These are phyloP conservation scores for Ustilago lituana DNA, from an alignment of 1,284 basidiomycete genomes.

Conservation along the genomic window DNA sequence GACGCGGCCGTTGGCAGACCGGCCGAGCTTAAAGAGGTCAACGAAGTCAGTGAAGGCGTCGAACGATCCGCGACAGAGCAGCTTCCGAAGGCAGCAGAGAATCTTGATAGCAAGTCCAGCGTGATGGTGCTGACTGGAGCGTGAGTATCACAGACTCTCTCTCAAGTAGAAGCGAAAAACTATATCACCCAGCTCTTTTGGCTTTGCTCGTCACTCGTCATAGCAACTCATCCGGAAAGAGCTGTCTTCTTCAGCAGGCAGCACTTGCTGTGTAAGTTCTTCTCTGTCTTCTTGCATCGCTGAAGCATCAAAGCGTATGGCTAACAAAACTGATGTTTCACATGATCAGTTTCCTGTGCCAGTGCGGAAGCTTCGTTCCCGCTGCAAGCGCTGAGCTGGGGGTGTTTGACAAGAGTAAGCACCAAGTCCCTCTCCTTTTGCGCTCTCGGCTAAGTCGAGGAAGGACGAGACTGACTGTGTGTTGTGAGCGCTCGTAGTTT, in stretches of 20 bases:
- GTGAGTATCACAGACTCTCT: slow-evolving; percentile 25
- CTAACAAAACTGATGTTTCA: no score
- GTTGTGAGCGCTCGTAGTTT: slow-evolving; percentile 5
- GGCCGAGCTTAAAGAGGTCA: no score
- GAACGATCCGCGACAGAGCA: background rate
- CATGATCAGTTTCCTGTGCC: slow-evolving; percentile 19
- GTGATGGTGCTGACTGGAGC: slow-evolving; percentile 49
- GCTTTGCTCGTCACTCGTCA: background rate
- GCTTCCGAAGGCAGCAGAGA: background rate
- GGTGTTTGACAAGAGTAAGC: slow-evolving; percentile 45
- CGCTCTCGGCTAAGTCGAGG: no score
- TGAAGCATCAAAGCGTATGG: no score
- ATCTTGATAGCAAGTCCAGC: slow-evolving; percentile 7
- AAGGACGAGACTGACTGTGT: background rate
- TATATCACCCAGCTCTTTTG: no score
- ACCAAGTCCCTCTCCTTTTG: no score
- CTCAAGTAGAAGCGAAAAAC: no score
- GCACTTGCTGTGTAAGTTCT: slow-evolving; percentile 31
- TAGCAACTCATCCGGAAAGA: slow-evolving; percentile 52
- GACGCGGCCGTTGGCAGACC: no score
- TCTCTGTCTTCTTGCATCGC: background rate
- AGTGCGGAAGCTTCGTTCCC: slow-evolving; percentile 45
- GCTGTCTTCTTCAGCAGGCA: slow-evolving; percentile 46
- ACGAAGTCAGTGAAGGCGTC: no score
- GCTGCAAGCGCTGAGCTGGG: slow-evolving; percentile 39